Base-by-base conservation (phyloP, 805 yeast species). In the Wickerhamiella nectarea region DNA sequence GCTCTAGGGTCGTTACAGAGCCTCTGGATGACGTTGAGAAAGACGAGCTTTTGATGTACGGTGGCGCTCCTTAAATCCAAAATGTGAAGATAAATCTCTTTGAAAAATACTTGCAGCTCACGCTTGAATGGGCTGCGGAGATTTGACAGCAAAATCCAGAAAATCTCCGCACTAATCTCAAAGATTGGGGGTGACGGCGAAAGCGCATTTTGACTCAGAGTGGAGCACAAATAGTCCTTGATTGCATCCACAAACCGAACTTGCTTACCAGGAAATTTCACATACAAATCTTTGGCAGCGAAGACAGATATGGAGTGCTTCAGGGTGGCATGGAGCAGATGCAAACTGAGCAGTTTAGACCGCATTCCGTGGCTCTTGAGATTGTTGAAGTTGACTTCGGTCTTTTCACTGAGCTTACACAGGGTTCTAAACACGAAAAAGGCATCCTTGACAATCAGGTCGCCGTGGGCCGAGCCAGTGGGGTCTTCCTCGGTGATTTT, bases 1-100 rank as follows among this genome's bases (percentile, higher is more conserved):
- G 93, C 79, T 48, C 94, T 72, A 36, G 97, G 94, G 62, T 89
- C 95, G 50, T 76, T 76, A 57, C 94, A 80, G 31, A 91, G 63
- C 51, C 94, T 71, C 53, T 82, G 81, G 20, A 93, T 70, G n/a
- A 89, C 71, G 10, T 80, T 73, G 48, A 93, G 67, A 50, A 89
- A 73, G 55, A 86, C 89, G 58, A 93, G 72, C 59, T 89, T 86
- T 63, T 93, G 98, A 60, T 89, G 96, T 8, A 87, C 65, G 0
- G 95, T 84, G 1, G 96, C 82, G 1, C 94, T 77, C 56, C 79
- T 82, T 76, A 91, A 74, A 56, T 89, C 97, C 37, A 91, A 74
- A 35, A 93, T 84, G 2, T 97, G 95, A 63, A 91, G 81, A 60
- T 91, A 91, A 43, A 89, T 84, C 56, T 91, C 97, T 36, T 78